Conservation (phyloP, 768 basidiomycete genomes). For the Naganishia friedmannii region DNA sequence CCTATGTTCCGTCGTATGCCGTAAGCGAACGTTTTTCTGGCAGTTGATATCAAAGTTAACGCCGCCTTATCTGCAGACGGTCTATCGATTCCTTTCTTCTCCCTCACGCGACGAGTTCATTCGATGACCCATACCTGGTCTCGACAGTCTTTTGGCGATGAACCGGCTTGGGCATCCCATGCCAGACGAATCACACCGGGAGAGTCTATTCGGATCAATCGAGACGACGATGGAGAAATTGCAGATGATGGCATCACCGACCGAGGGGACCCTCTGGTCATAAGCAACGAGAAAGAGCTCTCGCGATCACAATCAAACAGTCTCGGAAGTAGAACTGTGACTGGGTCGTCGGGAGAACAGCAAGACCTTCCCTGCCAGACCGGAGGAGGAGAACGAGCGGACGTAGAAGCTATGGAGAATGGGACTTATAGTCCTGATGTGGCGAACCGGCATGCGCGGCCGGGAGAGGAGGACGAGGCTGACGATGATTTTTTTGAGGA, state of each 20-base stretch:
- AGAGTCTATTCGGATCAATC: slow-evolving; percentile 79
- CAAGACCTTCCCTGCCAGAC: slow-evolving; percentile 25
- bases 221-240: slow-evolving; percentile 63
- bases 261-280: slow-evolving; percentile 14
- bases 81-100: slow-evolving; percentile 90
- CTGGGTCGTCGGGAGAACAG: slow-evolving; percentile 3
- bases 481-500: slow-evolving; percentile 33
- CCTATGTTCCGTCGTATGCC: slow-evolving; percentile 72
- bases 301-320: slow-evolving; percentile 19
- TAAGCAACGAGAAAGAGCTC: slow-evolving; percentile 9
- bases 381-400: slow-evolving; percentile 33
- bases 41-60: background rate
- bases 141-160: slow-evolving; percentile 58
- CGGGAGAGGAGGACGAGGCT: slow-evolving; percentile 34
- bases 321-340: background rate
- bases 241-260: slow-evolving; percentile 32
- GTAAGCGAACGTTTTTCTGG: slow-evolving; percentile 36
- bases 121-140: slow-evolving; percentile 88
- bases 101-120: slow-evolving; percentile 86
- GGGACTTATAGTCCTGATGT: slow-evolving; percentile 29
- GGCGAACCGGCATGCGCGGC: background rate
- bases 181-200: slow-evolving; percentile 67
- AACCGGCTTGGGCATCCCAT: slow-evolving; percentile 80
- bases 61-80: slow-evolving; percentile 59
- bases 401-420: slow-evolving; percentile 30